Base-by-base conservation (phyloP, 2,329 filamentous ascomycete species). In the Leptoxyphium fumago region DNA sequence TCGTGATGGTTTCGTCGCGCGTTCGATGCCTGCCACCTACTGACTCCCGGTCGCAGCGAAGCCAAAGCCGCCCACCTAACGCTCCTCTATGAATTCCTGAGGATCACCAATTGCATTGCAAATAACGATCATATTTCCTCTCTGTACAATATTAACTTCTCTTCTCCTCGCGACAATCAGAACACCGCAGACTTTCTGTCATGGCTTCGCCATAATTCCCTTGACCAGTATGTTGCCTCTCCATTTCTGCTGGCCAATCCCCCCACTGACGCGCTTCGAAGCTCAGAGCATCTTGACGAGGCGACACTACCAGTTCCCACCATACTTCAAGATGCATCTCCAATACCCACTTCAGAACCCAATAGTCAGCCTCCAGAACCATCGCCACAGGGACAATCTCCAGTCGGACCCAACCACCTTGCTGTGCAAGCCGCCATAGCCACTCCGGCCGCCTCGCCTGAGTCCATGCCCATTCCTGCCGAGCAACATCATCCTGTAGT, bases 191-290 rank as follows among this genome's bases (percentile, higher is more conserved):
- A 47, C 29, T 26, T 46, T 6, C 38, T 43, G 21, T 17, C 42
- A 42, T 50, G 46, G 46, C 42, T 78, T 48, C 70, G 76, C 57
- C 64, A 68, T 52, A 76, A 77, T 61, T 70, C 75, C 51, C 64
- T 78, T 36, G 56, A 68, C 51, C 71, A 71, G 75, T 78, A 69
- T 64, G 72, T 63, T 38, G 39, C 50, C 45, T 45, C 11, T 36
- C 32, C 32, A 9, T 13, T 4, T 13, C 13, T 36, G 32, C 15
- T 13, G 11, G 15, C 13, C 5, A 15, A 9, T 15, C 3, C 32
- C 32, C 15, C 32, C 32, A 15, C 32, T 36, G 13, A 36, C 32
- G 21, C 21, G 32, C 32, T 36, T 36, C 32, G 9, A 36, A 36
- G 32, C 32, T 36, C 32, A 15, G 15, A 36, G 48, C 66, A 65